phyloP scores from a whole-genome alignment of 768 basidiomycete genomes.

The Cystobasidium tubakii region DNA sequence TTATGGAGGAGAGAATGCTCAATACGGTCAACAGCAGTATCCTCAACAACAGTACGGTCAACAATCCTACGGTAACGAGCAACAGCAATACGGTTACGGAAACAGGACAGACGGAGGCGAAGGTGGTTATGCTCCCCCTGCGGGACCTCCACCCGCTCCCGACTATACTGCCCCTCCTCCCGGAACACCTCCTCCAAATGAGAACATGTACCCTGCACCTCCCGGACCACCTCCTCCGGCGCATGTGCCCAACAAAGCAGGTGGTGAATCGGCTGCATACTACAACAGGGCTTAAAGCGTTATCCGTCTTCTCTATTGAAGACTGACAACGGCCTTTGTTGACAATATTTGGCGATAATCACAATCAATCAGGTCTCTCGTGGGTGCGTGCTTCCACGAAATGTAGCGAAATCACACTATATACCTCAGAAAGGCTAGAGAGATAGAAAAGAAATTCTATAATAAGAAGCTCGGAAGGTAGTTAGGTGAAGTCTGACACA shows the following conservation, averaged over 20 bases:
- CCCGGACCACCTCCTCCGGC: conserved; percentile 26
- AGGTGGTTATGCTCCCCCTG: neutral
- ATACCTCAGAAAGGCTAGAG: too few species aligned
- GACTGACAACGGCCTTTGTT: too few species aligned
- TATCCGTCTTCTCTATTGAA: neutral
- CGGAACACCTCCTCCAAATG: conserved; percentile 3
- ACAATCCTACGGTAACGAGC: neutral
- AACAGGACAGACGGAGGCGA: neutral
- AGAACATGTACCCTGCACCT: neutral
- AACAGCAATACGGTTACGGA: conserved; percentile 9
- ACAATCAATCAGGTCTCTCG: too few species aligned
- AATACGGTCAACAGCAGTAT: conserved; percentile 16
- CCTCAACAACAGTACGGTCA: neutral
- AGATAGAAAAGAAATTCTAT: too few species aligned
- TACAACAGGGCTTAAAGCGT: neutral
- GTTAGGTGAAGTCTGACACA: too few species aligned
- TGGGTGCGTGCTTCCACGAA: too few species aligned
- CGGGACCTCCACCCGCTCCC: neutral
- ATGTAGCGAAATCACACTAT: too few species aligned
- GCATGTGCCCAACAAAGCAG: neutral
- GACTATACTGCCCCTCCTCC: neutral
- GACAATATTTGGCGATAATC: too few species aligned
- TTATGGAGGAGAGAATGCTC: neutral
- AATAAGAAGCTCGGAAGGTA: too few species aligned
- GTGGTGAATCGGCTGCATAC: neutral